Base-by-base conservation (phyloP, 495 filamentous ascomycete species). In the Sporormia fimetaria region DNA sequence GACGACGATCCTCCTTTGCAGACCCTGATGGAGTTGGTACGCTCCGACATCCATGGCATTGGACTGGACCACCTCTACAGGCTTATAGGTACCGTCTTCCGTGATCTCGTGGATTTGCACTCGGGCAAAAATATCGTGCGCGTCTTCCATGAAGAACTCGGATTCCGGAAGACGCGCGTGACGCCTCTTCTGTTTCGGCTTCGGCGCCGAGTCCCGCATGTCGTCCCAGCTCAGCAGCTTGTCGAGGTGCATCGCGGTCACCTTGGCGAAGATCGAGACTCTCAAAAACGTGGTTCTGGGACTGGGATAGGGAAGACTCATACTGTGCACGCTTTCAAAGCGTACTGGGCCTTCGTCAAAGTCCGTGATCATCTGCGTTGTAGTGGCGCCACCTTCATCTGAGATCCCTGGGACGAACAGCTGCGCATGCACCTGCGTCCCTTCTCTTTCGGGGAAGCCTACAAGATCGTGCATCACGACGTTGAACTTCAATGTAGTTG, bases 191-290 rank as follows among this genome's bases (percentile, higher is more conserved):
- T 70, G 67, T 52, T 78, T 75, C 44, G 74, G 68, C 31, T 63
- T 63, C 0, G 64, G 57, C n/a, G 67, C 65, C 8, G 76, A 70
- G 54, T 96, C 88, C 31, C 86, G 74, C 76, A 99, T 94, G 55
- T 94, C 92, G 60, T 99, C 90, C 90, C 90, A 99, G 61, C 92
- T 96, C 3, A 99, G 73, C 24, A 99, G 69, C 61, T 94, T 96
- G 56, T 99, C 90, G 4, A 99, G 72, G 58, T 99, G 90, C 81
- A 95, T 94, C 1, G 78, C 64, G 11, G 82, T 88, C 33, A 94
- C 83, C 49, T 78, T 80, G 20, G 92, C 87, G 57, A 94, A 96
- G 41, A 99, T 80, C 21, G 86, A 84, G n/a, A 96, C 80, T 40
- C 92, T 74, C 28, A 99, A 61, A 6, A 75, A 76, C 6, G 82